Percentiles rank a stretch among this genome's conserved stretches.
phyloP scores from a whole-genome alignment of 768 basidiomycete species.

The Neoboletus subvelutipes region DNA sequence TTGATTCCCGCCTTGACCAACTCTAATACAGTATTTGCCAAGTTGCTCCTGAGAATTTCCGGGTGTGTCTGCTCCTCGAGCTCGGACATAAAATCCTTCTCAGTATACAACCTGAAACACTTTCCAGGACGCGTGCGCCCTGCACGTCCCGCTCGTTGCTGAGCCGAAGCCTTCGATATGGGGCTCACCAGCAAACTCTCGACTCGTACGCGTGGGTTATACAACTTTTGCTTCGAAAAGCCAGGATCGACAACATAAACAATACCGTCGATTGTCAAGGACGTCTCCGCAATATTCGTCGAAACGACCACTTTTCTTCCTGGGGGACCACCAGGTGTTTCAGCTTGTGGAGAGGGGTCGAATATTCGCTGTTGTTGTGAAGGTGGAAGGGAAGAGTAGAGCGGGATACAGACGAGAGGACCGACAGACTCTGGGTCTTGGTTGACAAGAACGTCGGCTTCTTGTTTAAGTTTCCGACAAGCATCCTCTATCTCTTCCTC shows the following conservation, averaged over 20 bases:
- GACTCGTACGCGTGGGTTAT: constrained; percentile 95
- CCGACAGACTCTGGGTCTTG: constrained; percentile 76
- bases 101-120: constrained; percentile 95
- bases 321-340: constrained; percentile 63
- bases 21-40: constrained; percentile 92
- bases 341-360: constrained; percentile 74
- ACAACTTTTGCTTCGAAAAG: constrained; percentile 97
- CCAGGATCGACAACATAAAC: constrained; percentile 99
- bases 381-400: constrained; percentile 94
- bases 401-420: constrained; percentile 84
- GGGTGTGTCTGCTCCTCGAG: constrained; percentile 97
- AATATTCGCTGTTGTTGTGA: constrained; percentile 97
- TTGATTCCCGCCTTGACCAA: constrained; percentile 93
- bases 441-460: constrained; percentile 80
- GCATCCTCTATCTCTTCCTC: constrained; percentile 99
- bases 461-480: constrained; percentile 88
- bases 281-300: constrained; percentile 98
- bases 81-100: constrained; percentile 95
- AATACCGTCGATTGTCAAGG: constrained; percentile 96
- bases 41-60: constrained; percentile 90
- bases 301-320: constrained; percentile 94
- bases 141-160: constrained; percentile 94
- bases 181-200: constrained; percentile 92
- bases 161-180: constrained; percentile 95
- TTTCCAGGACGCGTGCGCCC: constrained; percentile 96